Conservation (phyloP, 139 green algal genomes). For the Chlorella vulgaris region DNA sequence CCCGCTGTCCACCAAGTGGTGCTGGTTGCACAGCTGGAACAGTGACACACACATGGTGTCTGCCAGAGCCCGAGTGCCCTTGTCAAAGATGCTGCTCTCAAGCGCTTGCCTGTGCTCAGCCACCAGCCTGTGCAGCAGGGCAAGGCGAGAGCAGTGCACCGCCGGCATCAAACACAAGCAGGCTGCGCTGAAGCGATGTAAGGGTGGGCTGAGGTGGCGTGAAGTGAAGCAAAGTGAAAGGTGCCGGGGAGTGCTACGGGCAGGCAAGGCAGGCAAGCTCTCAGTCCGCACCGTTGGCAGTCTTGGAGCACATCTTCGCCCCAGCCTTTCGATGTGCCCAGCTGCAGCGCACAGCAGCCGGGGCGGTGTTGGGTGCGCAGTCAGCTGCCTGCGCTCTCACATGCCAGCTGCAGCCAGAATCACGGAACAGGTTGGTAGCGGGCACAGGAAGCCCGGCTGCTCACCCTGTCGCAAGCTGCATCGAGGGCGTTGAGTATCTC, state of each 20-base stretch:
- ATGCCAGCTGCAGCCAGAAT: not conserved
- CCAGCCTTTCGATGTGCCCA: not conserved
- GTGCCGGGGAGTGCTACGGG: no score
- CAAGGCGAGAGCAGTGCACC: no score
- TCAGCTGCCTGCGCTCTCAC: not conserved
- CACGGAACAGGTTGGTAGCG: no score
- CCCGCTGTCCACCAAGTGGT: constrained; percentile 1
- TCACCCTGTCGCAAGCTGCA: constrained; percentile 7
- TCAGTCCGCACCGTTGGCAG: constrained; percentile 24
- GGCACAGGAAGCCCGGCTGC: not conserved
- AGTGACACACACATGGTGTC: not conserved
- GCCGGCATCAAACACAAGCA: no score
- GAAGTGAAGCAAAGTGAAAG: not conserved
- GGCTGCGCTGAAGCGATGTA: no score
- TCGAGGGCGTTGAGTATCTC: not conserved
- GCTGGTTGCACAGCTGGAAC: constrained; percentile 7
- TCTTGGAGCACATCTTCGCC: not conserved
- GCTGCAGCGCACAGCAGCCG: not conserved
- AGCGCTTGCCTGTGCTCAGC: not conserved
- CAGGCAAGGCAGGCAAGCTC: no score
- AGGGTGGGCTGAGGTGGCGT: not conserved
- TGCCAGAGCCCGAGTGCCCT: not conserved
- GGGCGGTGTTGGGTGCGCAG: not conserved
- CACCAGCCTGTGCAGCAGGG: not conserved
- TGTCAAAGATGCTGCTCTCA: constrained; percentile 11